These are phyloP conservation scores for Russula compacta DNA, from an alignment of 768 basidiomycete genomes.

Conservation along the genomic window DNA sequence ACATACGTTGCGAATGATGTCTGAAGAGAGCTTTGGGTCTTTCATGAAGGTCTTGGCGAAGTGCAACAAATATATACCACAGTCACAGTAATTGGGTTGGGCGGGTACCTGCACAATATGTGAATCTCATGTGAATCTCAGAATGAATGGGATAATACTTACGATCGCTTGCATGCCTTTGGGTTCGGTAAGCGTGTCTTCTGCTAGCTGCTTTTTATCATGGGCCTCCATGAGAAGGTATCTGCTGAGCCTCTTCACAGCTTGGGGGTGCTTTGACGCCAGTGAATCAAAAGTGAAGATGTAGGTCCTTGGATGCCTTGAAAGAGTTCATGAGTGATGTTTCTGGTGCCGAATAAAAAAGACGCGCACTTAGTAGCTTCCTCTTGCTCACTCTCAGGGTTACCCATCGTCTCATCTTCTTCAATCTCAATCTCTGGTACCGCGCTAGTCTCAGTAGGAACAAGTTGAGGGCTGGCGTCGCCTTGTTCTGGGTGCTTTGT, in stretches of 20 bases:
- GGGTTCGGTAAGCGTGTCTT: slow-evolving; percentile 31
- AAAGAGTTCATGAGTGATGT: background rate
- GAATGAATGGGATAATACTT: slow-evolving; percentile 16
- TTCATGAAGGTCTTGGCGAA: slow-evolving; percentile 71
- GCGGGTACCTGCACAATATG: slow-evolving; percentile 55
- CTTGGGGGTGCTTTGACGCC: slow-evolving; percentile 59
- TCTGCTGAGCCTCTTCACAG: slow-evolving; percentile 44
- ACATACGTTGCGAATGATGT: slow-evolving; percentile 37
- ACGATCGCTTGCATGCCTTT: slow-evolving; percentile 47
- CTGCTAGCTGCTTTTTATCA: slow-evolving; percentile 40
- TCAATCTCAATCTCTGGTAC: slow-evolving; percentile 5
- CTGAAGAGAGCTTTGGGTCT: slow-evolving; percentile 43
- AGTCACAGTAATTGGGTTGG: slow-evolving; percentile 88
- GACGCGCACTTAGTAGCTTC: background rate
- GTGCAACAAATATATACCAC: slow-evolving; percentile 87
- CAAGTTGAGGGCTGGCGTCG: background rate
- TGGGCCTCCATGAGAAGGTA: slow-evolving; percentile 75
- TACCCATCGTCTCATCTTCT: slow-evolving; percentile 1
- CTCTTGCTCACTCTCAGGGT: slow-evolving; percentile 13
- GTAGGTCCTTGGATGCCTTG: slow-evolving; percentile 43
- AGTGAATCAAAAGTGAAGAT: slow-evolving; percentile 91
- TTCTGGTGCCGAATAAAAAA: background rate
- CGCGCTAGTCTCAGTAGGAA: background rate
- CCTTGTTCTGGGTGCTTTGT: background rate
- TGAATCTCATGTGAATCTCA: background rate